Evolutionary conservation across 225 moss, liverwort and hornwort species (phyloP).

Genomic region (Straminergon stramineum): DNA sequence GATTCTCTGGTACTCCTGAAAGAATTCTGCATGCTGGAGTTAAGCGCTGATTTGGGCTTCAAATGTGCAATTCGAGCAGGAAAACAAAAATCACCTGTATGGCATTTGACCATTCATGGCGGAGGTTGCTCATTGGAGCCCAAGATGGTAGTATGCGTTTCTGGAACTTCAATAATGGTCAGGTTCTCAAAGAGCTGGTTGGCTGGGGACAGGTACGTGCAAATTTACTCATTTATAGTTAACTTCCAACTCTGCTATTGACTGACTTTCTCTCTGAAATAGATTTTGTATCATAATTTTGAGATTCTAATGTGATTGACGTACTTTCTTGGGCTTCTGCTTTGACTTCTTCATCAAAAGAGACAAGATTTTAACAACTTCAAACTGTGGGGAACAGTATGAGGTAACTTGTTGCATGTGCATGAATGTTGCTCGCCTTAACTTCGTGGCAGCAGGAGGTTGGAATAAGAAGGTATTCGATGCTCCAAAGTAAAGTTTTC

Average conservation of each 20-base stretch:
- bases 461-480: slow-evolving; percentile 79
- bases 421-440: slow-evolving; percentile 64
- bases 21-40: background rate
- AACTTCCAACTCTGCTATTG: background rate
- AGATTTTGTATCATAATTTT: background rate
- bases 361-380: background rate
- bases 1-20: background rate
- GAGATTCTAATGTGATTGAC: background rate
- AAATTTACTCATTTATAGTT: background rate
- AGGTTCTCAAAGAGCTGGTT: slow-evolving; percentile 76
- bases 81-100: slow-evolving; percentile 81
- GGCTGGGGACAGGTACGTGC: slow-evolving; percentile 69
- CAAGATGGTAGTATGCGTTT: slow-evolving; percentile 81
- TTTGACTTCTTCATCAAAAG: background rate
- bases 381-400: slow-evolving; percentile 17
- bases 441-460: slow-evolving; percentile 71
- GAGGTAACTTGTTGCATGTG: slow-evolving; percentile 67
- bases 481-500: background rate
- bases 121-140: slow-evolving; percentile 69
- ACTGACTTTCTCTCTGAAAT: background rate
- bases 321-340: background rate
- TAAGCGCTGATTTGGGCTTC: background rate
- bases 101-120: slow-evolving; percentile 81
- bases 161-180: slow-evolving; percentile 96
- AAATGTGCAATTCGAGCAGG: slow-evolving; percentile 13